A percentile compares a stretch with the other conserved stretches of the same genome.
Conservation (phyloP, 106 monocot genomes). For the Narthecium ossifragum region DNA sequence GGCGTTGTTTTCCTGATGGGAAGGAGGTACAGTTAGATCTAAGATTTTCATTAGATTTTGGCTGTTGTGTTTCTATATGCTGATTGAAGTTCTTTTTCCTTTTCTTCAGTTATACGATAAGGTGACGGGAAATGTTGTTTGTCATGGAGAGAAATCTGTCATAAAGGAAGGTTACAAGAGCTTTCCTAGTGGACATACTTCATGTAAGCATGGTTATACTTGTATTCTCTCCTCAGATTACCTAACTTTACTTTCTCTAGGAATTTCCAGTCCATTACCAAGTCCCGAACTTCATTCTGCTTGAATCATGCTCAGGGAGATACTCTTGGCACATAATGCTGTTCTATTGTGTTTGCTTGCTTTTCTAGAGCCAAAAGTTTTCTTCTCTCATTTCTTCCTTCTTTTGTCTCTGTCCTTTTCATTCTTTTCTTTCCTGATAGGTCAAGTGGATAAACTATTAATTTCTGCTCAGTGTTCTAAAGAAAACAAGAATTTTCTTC, state of each 20-base stretch:
- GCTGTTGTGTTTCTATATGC: not conserved
- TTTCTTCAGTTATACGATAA: conserved; percentile 42
- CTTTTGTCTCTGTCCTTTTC: no score
- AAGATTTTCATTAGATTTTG: not conserved
- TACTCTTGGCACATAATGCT: no score
- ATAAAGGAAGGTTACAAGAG: conserved; percentile 60
- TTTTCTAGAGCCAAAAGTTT: no score
- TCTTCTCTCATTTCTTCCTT: no score
- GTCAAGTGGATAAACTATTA: no score
- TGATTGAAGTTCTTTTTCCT: not conserved
- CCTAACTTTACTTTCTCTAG: not conserved
- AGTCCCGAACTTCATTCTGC: no score
- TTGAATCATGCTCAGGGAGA: no score
- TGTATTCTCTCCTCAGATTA: not conserved
- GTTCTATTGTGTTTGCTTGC: no score
- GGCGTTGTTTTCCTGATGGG: conserved; percentile 68
- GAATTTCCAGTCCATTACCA: no score
- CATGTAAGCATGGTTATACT: conserved; percentile 29
- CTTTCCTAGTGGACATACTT: conserved; percentile 68
- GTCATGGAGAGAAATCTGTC: conserved; percentile 29
- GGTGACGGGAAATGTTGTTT: conserved; percentile 44
- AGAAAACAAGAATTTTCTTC: no score
- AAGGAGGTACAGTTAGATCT: conserved; percentile 23
- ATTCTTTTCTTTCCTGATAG: no score
- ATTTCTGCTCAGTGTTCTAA: no score